These are phyloP conservation scores for Linum lewisii DNA, from an alignment of 345 rosid genomes.

Conservation along the genomic window DNA sequence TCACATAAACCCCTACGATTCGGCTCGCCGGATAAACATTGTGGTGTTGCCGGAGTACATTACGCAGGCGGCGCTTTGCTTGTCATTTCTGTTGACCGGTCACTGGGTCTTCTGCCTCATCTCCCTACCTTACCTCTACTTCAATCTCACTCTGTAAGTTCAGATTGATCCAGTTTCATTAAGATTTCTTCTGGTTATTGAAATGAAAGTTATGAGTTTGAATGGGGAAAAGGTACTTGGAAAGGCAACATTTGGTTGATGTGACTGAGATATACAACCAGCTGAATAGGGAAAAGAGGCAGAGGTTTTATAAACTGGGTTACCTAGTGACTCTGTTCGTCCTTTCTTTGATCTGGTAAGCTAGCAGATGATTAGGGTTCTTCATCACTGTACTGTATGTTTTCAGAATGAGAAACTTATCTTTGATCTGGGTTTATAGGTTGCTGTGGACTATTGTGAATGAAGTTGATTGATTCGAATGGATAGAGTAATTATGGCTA, in stretches of 20 bases:
- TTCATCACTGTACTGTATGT: neutral
- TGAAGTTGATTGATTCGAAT: neutral
- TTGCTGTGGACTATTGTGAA: constrained; percentile 6
- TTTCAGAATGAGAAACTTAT: neutral
- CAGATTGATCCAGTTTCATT: neutral
- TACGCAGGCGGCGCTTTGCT: constrained; percentile 26
- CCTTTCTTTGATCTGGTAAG: constrained; percentile 14
- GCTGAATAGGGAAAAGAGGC: constrained; percentile 7
- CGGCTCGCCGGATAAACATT: constrained; percentile 23
- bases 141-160: constrained; percentile 31
- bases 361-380: neutral
- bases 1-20: constrained; percentile 36
- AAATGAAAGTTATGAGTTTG: too few relatives aligned
- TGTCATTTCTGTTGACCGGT: constrained; percentile 26
- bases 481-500: too few relatives aligned
- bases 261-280: constrained; percentile 17
- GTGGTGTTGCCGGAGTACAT: constrained; percentile 30
- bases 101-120: constrained; percentile 33
- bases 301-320: constrained; percentile 8
- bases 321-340: constrained; percentile 5
- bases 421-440: constrained; percentile 1
- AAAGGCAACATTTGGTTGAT: constrained; percentile 10
- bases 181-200: neutral
- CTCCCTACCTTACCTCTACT: constrained; percentile 32
- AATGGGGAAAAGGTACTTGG: constrained; percentile 3